These are phyloP conservation scores for Ceratocystiopsis sp. DNA, from an alignment of 2,329 filamentous ascomycete species.

Conservation along the genomic window DNA sequence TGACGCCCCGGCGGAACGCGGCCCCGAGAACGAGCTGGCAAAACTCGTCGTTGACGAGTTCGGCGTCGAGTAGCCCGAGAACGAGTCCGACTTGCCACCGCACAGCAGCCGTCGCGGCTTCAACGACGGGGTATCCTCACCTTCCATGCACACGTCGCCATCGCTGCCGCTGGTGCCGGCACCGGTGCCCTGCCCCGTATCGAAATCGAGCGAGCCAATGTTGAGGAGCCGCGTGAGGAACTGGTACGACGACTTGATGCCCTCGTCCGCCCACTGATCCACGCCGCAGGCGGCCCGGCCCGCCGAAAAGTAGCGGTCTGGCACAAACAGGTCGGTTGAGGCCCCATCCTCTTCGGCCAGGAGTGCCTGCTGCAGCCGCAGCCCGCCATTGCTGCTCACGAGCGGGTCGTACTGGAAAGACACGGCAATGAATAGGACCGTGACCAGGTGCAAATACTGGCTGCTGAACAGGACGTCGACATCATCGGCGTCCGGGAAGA, in stretches of 20 bases:
- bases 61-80: slow-evolving; percentile 8
- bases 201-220: slow-evolving; percentile 16
- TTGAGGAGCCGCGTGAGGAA: slow-evolving; percentile 14
- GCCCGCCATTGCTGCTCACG: slow-evolving; percentile 9
- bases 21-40: slow-evolving; percentile 6
- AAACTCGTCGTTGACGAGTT: slow-evolving; percentile 10
- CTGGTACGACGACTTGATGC: slow-evolving; percentile 16
- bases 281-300: slow-evolving; percentile 13
- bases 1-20: slow-evolving; percentile 1
- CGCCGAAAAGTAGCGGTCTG: slow-evolving; percentile 13
- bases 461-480: slow-evolving; percentile 13
- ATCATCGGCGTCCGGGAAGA: slow-evolving; percentile 13
- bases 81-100: neutral
- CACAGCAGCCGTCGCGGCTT: neutral
- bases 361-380: slow-evolving; percentile 14
- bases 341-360: slow-evolving; percentile 13
- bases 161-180: neutral
- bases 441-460: slow-evolving; percentile 15
- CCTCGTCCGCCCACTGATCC: slow-evolving; percentile 13
- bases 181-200: slow-evolving; percentile 4
- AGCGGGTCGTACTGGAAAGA: slow-evolving; percentile 17
- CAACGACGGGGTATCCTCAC: slow-evolving; percentile 1
- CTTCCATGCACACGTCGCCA: slow-evolving; percentile 5
- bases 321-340: slow-evolving; percentile 8
- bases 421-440: slow-evolving; percentile 16